Base-by-base conservation (phyloP, 768 basidiomycete species). In the Suillus plorans region DNA sequence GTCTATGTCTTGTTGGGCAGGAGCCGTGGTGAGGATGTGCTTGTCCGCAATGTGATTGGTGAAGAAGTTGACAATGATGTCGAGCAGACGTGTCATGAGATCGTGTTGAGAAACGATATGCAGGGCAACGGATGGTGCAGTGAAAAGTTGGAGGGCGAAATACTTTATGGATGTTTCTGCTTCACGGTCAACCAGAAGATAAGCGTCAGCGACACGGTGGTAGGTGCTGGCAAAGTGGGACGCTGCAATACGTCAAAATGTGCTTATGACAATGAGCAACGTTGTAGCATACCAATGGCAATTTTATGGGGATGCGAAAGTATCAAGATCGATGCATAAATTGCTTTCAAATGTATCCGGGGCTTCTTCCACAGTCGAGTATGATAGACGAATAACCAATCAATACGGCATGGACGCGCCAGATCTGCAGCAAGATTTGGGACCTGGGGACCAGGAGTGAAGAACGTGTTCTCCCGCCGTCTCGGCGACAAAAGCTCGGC, bases 121-220 rank as follows among this genome's bases (percentile, higher is more conserved):
- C 1, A 84, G 81, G 6, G 93, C 89, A 60, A 96, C 87, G 2
- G 89, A 91, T 0, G 95, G 95, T 1, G 94, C 90, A 0, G 95
- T 95, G 79, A 97, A 97, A 41, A 99, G 84, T 72, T 97, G 94
- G 6, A 97, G 82, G 18, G 94, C 91, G 67, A 97, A 92, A 73
- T 94, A 95, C 71, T 96, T 92, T 80, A 99, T 91, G 18, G 93
- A 95, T 8, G 94, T 94, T 73, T 99, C 97, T 1, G 93, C 90
- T 74, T 99, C 97, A 14, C 96, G 86, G 70, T 99, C 97, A 25
- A 92, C 86, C 53, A 97, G 86, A 10, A 99, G 87, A 77, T 96
- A 98, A 2, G 94, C 87, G 69, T 97, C 93, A 69, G 96, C 91
- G 58, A 98, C 82, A 69, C 89, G 84, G 63, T 89, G 89, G 77